Evolutionary conservation across 2,329 filamentous ascomycete species (phyloP).

Genomic region (Fonsecaea nubica): DNA sequence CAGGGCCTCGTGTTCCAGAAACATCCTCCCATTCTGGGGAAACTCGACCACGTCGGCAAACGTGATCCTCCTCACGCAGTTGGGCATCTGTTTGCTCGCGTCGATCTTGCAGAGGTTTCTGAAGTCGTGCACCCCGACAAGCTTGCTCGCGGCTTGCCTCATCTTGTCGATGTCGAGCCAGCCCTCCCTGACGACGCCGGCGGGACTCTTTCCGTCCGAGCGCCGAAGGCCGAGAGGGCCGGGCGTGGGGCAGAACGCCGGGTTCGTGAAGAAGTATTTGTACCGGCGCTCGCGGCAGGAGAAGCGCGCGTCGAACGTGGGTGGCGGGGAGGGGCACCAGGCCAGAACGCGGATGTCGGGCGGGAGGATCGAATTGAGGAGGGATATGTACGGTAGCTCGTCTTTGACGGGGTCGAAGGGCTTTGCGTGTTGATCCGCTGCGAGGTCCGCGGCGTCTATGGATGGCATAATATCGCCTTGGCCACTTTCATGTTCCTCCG

Average conservation of each 20-base stretch:
- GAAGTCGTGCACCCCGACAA: conserved; percentile 88
- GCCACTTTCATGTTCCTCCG: background rate
- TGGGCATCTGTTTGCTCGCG: conserved; percentile 83
- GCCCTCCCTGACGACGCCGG: conserved; percentile 62
- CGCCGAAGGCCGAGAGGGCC: conserved; percentile 55
- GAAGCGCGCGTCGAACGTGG: conserved; percentile 87
- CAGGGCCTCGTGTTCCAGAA: conserved; percentile 53
- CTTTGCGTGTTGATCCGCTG: conserved; percentile 46
- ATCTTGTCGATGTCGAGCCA: conserved; percentile 90
- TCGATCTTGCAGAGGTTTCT: conserved; percentile 97
- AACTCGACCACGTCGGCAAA: conserved; percentile 79
- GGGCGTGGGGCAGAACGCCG: conserved; percentile 76
- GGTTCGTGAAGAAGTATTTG: conserved; percentile 97
- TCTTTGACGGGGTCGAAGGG: conserved; percentile 72
- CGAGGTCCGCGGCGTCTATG: conserved; percentile 43
- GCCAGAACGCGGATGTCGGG: conserved; percentile 88
- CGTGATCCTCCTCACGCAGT: conserved; percentile 80
- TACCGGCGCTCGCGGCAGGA: conserved; percentile 90
- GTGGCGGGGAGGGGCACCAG: conserved; percentile 85
- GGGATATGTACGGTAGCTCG: conserved; percentile 81
- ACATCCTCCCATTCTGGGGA: conserved; percentile 62
- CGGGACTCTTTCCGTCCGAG: conserved; percentile 35
- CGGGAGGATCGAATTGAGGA: conserved; percentile 87
- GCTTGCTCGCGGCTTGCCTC: conserved; percentile 78
- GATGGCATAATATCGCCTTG: conserved; percentile 39